Evolutionary conservation across 345 rosid genomes (phyloP), one percentile per base, ranked within the genome.

Genomic region (Hibiscus syriacus): DNA sequence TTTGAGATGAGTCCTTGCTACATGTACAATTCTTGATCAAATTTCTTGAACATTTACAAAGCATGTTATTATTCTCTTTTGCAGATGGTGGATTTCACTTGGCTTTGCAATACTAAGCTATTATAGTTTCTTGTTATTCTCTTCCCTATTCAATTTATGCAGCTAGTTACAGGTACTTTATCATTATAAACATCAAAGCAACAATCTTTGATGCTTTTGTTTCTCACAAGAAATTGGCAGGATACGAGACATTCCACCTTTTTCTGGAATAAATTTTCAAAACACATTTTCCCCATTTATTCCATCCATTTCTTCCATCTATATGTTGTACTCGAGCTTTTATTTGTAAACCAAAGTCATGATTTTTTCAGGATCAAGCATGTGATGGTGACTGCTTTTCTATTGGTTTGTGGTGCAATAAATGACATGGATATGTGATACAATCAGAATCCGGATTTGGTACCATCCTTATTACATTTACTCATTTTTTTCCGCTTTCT

Each of bases 391-490:
- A 93, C 97, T 63, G 71, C 92, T 23, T n/a, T 86, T 57, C 72
- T 93, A n/a, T 79, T 93, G 80, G 97, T 89, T 66, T 93, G 88
- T 64, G 97, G 97, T 76, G 98, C 98, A 63, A 90, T 90, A 96
- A 82, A 81, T 82, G 85, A 87, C 97, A 12, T 93, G 98, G 98
- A 88, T 93, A 60, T 87, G 94, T 73, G 97, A 93, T 76, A 93
- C 96, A 0, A 74, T 78, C 97, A 55, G 97, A 93, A 72, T 90
- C 98, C 48, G 98, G 97, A 77, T 90, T 93, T 78, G 98, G 98
- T 93, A 88, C 30, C 56, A 5, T 58, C 72, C 49, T 64, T 41
- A 22, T 12, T 59, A 9, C 20, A 30, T 5, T 54, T 55, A 41
- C 29, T 63, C 16, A 4, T 68, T 68, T 1, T 6, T 29, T n/a